Evolutionary conservation across 208 protist genomes (phyloP), one percentile per base, ranked within the genome.

Genomic region (Leishmania gerbilli): DNA sequence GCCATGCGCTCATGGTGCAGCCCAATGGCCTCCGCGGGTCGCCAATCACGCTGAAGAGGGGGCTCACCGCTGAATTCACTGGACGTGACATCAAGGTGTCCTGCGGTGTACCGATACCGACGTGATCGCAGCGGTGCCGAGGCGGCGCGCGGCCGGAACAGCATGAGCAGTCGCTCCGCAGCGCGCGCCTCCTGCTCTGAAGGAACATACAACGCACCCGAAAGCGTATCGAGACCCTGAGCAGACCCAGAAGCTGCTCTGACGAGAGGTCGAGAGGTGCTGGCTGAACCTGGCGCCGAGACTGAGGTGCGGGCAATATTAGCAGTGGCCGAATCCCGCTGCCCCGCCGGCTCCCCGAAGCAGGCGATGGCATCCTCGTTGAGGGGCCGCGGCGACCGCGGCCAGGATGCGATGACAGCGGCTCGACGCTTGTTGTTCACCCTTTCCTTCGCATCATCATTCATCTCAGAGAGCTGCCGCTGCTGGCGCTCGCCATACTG

Each of bases 71-170:
- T 67, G 24, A 58, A 5, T 31, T 2, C 65, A 75, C 24, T 2
- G n/a, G 37, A 49, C 21, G 60, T 34, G 60, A 24, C 49, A 42
- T 67, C 27, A 19, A 21, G 31, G 58, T 60, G 47, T 51, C 72
- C 34, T 45, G 81, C 51, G 40, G 62, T 27, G 24, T 69, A 62
- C 49, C 77, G 78, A 21, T 76, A 81, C 8, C 69, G 80, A 42
- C 76, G 76, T 45, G 72, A 79, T 27, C 83, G 85, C 37, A 79
- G 76, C 7, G 88, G 88, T 42, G 74, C 77, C 5, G 88, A 91
- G 51, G 85, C 82, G 34, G 88, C 79, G 34, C 88, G 88, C 0
- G 78, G 81, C 8, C 82, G 77, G 58, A 85, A 91, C 4, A 89
- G 79, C n/a, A 40, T 55, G 45, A 88, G 72, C 15, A 91, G 82